Base-by-base conservation (phyloP, 192 early-diverging fungal genomes). In the Umbelopsis ramanniana region DNA sequence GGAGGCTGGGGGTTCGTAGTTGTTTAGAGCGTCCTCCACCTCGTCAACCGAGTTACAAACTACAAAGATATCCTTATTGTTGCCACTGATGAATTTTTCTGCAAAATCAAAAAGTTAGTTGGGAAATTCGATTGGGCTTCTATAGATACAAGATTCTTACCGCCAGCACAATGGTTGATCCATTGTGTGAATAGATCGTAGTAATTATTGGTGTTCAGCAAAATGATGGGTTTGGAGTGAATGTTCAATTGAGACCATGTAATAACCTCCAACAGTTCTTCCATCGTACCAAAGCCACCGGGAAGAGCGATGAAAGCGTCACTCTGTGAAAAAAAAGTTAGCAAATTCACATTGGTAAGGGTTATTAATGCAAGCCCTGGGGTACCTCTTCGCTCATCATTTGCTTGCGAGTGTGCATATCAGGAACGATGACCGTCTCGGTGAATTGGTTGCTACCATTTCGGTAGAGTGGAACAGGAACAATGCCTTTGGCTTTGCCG, bases 231-330 rank as follows among this genome's bases (percentile, higher is more conserved):
- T 76, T 96, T 96, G 54, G 75, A 55, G 76, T 95, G 93, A 67
- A 96, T 94, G 43, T 83, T 85, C 37, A 96, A 79, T 70, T 93
- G 88, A 29, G 87, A 87, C 91, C 93, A 93, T 4, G 93, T 94
- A 33, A 86, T 86, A 23, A 90, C 84, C 80, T 97, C 95, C 5
- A 95, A 76, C 53, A 96, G 79, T 76, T 97, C 96, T 74, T 97
- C 94, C 76, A 96, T 82, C 0, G 95, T 97, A 22, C 93, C 93
- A 72, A 84, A 91, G 6, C 95, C 96, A 22, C 96, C 96, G 0
- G 96, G 96, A 46, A 97, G 81, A 15, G 91, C 89, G 23, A 96
- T 84, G 71, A 96, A 97, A 5, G 89, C 93, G 68, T 85, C 80
- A 21, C 85, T 74, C 83, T 87, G 68, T 35, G 1, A 17, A 43